Evolutionary conservation across 23 red algal species (phyloP).

Genomic region (Gracilaria domingensis): DNA sequence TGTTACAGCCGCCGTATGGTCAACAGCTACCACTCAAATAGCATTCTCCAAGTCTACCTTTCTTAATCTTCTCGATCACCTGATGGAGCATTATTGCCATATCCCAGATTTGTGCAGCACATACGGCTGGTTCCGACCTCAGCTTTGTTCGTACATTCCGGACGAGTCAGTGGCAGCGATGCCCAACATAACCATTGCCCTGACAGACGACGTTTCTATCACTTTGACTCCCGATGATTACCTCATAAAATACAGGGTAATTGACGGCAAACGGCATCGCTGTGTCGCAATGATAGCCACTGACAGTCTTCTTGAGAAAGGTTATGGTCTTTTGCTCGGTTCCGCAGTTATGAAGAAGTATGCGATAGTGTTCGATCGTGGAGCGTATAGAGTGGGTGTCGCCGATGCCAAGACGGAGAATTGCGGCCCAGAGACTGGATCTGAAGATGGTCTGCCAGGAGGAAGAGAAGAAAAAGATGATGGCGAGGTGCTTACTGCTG

Average conservation of each 20-base stretch:
- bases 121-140: slow-evolving; percentile 68
- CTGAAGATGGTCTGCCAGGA: slow-evolving; percentile 45
- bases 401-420: slow-evolving; percentile 26
- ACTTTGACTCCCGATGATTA: slow-evolving; percentile 66
- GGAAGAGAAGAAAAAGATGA: neutral
- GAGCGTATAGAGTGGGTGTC: slow-evolving; percentile 41
- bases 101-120: slow-evolving; percentile 49
- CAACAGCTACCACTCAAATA: slow-evolving; percentile 46
- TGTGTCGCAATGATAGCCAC: slow-evolving; percentile 71
- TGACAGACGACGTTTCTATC: slow-evolving; percentile 31
- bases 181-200: slow-evolving; percentile 62
- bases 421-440: slow-evolving; percentile 48
- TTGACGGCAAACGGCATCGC: slow-evolving; percentile 38
- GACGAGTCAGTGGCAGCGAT: slow-evolving; percentile 37
- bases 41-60: slow-evolving; percentile 56
- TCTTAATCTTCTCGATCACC: slow-evolving; percentile 44
- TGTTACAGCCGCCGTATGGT: slow-evolving; percentile 59
- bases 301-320: slow-evolving; percentile 47
- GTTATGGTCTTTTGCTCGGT: slow-evolving; percentile 59
- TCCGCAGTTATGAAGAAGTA: slow-evolving; percentile 53
- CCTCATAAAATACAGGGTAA: slow-evolving; percentile 41
- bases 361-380: slow-evolving; percentile 59
- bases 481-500: slow-evolving; percentile 36
- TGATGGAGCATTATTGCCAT: slow-evolving; percentile 68
- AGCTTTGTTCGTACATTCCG: slow-evolving; percentile 44